Evolutionary conservation across 2,329 filamentous ascomycete species (phyloP).

Genomic region (Xylariaceae sp.): DNA sequence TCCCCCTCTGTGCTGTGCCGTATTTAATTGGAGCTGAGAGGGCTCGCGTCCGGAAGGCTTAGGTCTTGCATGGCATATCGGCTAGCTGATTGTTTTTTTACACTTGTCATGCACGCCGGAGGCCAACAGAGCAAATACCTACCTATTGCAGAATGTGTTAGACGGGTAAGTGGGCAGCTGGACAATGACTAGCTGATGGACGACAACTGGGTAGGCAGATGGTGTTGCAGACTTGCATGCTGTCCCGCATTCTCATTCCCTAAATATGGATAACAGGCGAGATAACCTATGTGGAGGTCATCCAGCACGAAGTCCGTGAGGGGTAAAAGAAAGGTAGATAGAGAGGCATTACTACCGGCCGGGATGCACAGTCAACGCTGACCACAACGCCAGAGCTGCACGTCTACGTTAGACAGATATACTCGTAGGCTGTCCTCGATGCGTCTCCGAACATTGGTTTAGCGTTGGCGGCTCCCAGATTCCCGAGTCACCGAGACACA

Average conservation of each 20-base stretch:
- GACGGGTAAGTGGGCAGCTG: not conserved
- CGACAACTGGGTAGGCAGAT: not conserved
- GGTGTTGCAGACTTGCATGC: not conserved
- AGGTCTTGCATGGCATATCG: not conserved
- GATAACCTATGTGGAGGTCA: not conserved
- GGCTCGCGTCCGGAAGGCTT: not conserved
- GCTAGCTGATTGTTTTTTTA: conserved; percentile 6
- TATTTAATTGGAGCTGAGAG: conserved; percentile 1
- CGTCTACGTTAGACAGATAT: not conserved
- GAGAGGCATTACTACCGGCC: conserved; percentile 8
- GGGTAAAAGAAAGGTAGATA: not conserved
- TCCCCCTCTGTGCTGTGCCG: too few relatives aligned
- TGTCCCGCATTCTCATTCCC: not conserved
- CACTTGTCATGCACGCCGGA: conserved; percentile 7
- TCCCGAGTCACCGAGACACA: conserved; percentile 4
- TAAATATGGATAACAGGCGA: not conserved
- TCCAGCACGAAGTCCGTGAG: not conserved
- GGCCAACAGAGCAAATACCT: not conserved
- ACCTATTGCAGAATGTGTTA: not conserved
- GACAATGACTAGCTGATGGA: not conserved
- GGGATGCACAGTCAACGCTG: conserved; percentile 11
- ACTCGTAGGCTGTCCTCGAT: conserved; percentile 11
- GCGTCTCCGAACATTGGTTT: conserved; percentile 14
- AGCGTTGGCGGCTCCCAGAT: conserved; percentile 8
- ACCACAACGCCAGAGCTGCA: conserved; percentile 8